Evolutionary conservation across 1,284 basidiomycete genomes (phyloP), one percentile per base, ranked within the genome.

Genomic region (Naganishia cerealis): DNA sequence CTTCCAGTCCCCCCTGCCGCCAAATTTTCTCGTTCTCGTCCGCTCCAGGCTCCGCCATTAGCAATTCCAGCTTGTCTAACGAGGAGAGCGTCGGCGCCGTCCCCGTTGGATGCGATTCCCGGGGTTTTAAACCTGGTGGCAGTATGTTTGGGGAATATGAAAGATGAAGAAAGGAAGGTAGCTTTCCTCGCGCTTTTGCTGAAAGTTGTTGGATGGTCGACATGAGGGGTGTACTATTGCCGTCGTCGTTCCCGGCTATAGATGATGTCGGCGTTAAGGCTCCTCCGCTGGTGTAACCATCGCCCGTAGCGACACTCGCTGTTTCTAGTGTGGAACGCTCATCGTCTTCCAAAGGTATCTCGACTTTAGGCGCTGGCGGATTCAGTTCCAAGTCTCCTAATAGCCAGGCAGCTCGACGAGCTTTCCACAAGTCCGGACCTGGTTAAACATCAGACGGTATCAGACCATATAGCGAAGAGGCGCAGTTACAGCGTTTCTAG

Each of bases 11-110:
- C 1, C 69, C 71, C n/a, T 74, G 57, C 26, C 67, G 73, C 80
- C 79, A 80, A 18, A 72, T 72, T 12, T 70, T 62, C 10, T 77
- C 72, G 13, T 65, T 67, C 67, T 77, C 75, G 59, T 77, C 75
- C 1, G 74, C 72, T 6, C 77, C 75, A 7, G 74, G 73, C 29
- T 73, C 71, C 13, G 57, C 39, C 9, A 81, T 66, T 7, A 79
- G 66, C 4, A 70, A 38, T 59, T 80, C 79, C 10, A 81, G 71
- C 39, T 54, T 53, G 21, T 63, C 61, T 36, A 63, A 36, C 1
- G 50, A 54, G 4, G 61, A 54, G 10, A 63, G 50, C 43, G 24
- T 29, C 2, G 58, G 13, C 1, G 46, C 21, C 15, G 43, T 36
- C 2, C 38, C 21, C 15, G 61, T 36, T 18, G 36, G n/a, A 2